Conservation (phyloP, 768 basidiomycete species). For the Leccinellum albellum region DNA sequence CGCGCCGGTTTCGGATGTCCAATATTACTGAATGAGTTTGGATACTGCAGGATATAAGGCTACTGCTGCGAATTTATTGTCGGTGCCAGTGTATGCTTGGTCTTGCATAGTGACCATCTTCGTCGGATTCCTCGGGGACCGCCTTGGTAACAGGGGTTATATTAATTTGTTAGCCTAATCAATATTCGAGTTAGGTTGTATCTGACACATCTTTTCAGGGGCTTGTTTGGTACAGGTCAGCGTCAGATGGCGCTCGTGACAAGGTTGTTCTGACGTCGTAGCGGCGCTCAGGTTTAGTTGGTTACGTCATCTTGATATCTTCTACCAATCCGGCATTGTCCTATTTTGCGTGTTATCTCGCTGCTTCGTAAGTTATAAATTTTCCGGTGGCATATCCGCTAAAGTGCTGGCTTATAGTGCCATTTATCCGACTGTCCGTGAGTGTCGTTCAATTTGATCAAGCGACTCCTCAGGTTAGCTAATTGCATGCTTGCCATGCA, state of each 20-base stretch:
- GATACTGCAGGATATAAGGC: slow-evolving; percentile 48
- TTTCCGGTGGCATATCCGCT: neutral
- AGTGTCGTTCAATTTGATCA: slow-evolving; percentile 14
- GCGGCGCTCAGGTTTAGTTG: slow-evolving; percentile 39
- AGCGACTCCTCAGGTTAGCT: neutral
- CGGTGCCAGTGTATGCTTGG: slow-evolving; percentile 75
- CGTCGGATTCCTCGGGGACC: slow-evolving; percentile 62
- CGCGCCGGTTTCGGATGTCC: neutral
- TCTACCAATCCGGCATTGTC: slow-evolving; percentile 60
- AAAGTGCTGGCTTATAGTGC: slow-evolving; percentile 23
- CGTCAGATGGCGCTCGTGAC: neutral
- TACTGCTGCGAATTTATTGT: slow-evolving; percentile 67
- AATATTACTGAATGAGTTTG: neutral
- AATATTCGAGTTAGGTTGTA: neutral
- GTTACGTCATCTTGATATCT: slow-evolving; percentile 63
- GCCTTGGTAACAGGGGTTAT: slow-evolving; percentile 49
- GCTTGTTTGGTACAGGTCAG: slow-evolving; percentile 32
- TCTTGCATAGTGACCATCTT: slow-evolving; percentile 62
- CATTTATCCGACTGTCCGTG: slow-evolving; percentile 47
- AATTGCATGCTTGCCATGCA: neutral
- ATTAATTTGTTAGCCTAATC: slow-evolving; percentile 52
- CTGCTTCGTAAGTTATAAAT: slow-evolving; percentile 52
- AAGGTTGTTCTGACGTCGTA: slow-evolving; percentile 4
- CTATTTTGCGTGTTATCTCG: slow-evolving; percentile 71
- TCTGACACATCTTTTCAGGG: slow-evolving; percentile 19